phyloP scores from a whole-genome alignment of 73 alveolate species.

The Chromera velia region DNA sequence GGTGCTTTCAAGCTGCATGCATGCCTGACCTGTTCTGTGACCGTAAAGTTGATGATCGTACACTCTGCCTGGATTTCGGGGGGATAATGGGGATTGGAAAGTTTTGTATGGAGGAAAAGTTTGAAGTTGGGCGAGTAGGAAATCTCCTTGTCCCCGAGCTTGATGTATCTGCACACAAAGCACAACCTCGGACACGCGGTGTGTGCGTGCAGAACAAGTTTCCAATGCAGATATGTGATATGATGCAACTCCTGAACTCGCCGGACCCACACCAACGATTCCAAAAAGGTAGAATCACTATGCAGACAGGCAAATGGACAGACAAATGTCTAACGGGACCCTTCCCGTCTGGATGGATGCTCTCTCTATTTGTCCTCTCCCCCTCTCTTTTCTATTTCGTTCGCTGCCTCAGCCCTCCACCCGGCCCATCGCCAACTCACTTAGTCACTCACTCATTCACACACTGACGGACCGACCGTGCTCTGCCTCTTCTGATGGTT shows the following conservation, averaged over 20 bases:
- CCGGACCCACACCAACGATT: no score
- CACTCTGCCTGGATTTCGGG: conserved; percentile 99
- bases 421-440: no score
- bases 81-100: conserved; percentile 99
- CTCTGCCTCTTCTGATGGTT: conserved; percentile 34
- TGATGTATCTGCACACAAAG: conserved; percentile 2
- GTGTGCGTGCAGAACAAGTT: neutral
- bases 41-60: conserved; percentile 97
- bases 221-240: neutral
- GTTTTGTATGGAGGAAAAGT: conserved; percentile 95
- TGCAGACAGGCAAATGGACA: neutral
- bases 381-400: neutral
- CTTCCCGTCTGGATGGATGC: neutral
- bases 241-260: neutral
- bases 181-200: neutral
- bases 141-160: conserved; percentile 55
- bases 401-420: neutral
- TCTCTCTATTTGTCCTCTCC: neutral
- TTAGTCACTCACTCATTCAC: no score
- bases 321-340: neutral
- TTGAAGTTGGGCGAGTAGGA: conserved; percentile 86
- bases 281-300: neutral
- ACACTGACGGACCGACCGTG: no score
- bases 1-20: no score
- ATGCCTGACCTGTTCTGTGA: conserved; percentile 82